Percentiles rank a stretch among this genome's conserved stretches.
Conservation (phyloP, 495 filamentous ascomycete species). For the Podospora bellae-mahoneyi region DNA sequence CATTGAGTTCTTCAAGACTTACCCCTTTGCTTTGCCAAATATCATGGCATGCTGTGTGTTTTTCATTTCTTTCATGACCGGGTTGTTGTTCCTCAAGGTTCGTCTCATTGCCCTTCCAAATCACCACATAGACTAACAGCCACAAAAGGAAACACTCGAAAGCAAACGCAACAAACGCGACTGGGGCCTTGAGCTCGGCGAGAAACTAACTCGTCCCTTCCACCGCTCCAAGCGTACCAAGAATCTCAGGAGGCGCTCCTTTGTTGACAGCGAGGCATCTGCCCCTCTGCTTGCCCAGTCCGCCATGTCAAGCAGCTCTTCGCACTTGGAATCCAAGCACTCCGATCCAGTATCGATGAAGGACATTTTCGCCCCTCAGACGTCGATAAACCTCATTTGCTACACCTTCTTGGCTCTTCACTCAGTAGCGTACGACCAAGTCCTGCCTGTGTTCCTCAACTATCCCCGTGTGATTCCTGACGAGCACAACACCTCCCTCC, state of each 20-base stretch:
- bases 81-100: conserved; percentile 63
- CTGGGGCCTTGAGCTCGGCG: conserved; percentile 65
- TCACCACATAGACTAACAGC: conserved; percentile 9
- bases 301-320: conserved; percentile 6
- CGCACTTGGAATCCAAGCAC: neutral
- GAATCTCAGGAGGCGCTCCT: conserved; percentile 33
- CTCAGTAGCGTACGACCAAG: conserved; percentile 73
- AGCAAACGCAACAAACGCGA: conserved; percentile 60
- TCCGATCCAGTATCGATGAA: conserved; percentile 47
- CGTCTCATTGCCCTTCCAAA: conserved; percentile 14
- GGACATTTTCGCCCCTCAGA: conserved; percentile 74
- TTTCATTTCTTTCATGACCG: conserved; percentile 65
- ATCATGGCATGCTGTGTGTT: conserved; percentile 70
- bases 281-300: conserved; percentile 44
- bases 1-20: conserved; percentile 63
- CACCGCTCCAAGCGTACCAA: conserved; percentile 25
- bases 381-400: conserved; percentile 66
- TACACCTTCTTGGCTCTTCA: conserved; percentile 77
- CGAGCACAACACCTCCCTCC: conserved; percentile 57
- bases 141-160: conserved; percentile 65
- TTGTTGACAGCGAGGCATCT: conserved; percentile 44
- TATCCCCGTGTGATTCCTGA: conserved; percentile 52
- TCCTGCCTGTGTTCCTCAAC: conserved; percentile 79
- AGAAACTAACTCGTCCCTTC: conserved; percentile 44
- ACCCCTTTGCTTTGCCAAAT: conserved; percentile 82